phyloP scores from a whole-genome alignment of 169 alveolate genomes.

The Amoebophrya sp. region DNA sequence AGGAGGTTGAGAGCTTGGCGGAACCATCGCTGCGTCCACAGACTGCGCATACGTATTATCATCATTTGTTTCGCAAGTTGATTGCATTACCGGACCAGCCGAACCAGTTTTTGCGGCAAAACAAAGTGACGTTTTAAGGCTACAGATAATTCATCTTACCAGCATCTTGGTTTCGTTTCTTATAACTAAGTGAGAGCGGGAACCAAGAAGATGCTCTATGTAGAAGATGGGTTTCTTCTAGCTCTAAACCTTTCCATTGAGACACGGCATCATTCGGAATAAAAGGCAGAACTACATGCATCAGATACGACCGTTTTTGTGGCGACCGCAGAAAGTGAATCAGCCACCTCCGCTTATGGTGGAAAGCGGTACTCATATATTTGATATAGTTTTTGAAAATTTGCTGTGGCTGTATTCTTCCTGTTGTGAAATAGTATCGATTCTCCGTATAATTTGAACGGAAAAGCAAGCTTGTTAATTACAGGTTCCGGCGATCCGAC shows the following conservation, averaged over 20 bases:
- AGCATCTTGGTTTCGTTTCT: too few species aligned
- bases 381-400: too few species aligned
- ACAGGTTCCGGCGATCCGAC: not conserved
- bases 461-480: too few species aligned
- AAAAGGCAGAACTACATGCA: not conserved
- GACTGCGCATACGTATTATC: not conserved
- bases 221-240: too few species aligned
- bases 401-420: not conserved
- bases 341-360: not conserved
- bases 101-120: not conserved
- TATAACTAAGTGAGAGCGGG: too few species aligned
- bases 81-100: conserved; percentile 13
- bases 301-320: not conserved
- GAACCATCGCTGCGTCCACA: not conserved
- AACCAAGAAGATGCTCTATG: too few species aligned
- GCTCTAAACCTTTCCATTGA: not conserved
- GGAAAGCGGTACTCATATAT: not conserved
- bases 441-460: too few species aligned
- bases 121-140: not conserved
- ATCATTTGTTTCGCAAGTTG: not conserved
- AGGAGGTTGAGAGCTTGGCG: not conserved
- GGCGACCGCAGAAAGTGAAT: not conserved
- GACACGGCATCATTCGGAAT: conserved; percentile 13
- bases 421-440: not conserved
- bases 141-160: too few species aligned